These are phyloP conservation scores for Sabuloglossum arenarium DNA, from an alignment of 495 filamentous ascomycete genomes.

Conservation along the genomic window DNA sequence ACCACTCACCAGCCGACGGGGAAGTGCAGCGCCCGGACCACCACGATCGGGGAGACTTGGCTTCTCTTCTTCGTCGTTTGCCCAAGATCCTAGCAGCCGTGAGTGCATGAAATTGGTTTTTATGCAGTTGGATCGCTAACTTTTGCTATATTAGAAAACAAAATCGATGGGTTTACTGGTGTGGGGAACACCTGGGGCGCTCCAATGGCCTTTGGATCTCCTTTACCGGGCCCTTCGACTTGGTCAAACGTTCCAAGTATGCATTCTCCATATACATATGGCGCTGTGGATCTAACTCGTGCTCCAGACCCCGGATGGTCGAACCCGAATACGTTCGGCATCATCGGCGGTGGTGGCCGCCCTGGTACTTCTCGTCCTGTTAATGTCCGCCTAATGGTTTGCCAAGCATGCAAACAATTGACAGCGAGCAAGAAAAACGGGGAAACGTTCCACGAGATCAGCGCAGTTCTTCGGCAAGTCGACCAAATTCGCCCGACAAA, in stretches of 20 bases:
- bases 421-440: constrained; percentile 16
- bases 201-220: constrained; percentile 22
- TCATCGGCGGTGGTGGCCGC: constrained; percentile 21
- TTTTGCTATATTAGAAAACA: constrained; percentile 5
- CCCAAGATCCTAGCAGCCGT: constrained; percentile 30
- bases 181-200: constrained; percentile 22
- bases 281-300: not conserved
- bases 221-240: constrained; percentile 16
- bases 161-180: constrained; percentile 12
- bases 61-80: constrained; percentile 24
- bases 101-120: constrained; percentile 9
- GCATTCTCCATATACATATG: not conserved
- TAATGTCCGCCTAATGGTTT: constrained; percentile 34
- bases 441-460: constrained; percentile 45
- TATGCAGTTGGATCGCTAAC: not conserved
- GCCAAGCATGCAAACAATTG: constrained; percentile 38
- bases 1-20: constrained; percentile 5
- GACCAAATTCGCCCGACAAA: constrained; percentile 31
- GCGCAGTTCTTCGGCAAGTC: constrained; percentile 42
- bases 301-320: constrained; percentile 26
- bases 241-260: constrained; percentile 9
- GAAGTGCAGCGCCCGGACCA: constrained; percentile 17
- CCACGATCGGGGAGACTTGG: constrained; percentile 11
- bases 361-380: constrained; percentile 30
- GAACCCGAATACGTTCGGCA: constrained; percentile 27